These are phyloP conservation scores for Gossypium mustelinum DNA, from an alignment of 345 rosid genomes.

Conservation along the genomic window DNA sequence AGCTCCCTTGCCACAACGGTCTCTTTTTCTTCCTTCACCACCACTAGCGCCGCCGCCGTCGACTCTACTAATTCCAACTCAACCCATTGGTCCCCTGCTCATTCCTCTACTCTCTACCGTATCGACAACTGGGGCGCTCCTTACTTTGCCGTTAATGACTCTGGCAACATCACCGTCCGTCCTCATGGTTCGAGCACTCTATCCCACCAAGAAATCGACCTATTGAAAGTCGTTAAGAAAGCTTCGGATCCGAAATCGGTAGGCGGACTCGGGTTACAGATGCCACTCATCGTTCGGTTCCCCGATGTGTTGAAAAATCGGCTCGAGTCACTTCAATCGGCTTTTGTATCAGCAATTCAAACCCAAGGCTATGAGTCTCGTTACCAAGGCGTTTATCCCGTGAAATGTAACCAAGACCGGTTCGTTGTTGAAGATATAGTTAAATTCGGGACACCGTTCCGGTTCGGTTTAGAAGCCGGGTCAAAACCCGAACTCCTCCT, in stretches of 20 bases:
- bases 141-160: slow-evolving; percentile 65
- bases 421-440: slow-evolving; percentile 86
- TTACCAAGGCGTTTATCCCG: slow-evolving; percentile 92
- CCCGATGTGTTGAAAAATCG: slow-evolving; percentile 84
- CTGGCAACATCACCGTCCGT: slow-evolving; percentile 70
- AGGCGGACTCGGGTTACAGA: slow-evolving; percentile 85
- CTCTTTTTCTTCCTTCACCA: slow-evolving; percentile 24
- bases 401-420: slow-evolving; percentile 93
- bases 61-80: slow-evolving; percentile 1
- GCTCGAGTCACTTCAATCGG: slow-evolving; percentile 68
- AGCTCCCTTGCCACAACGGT: slow-evolving; percentile 37
- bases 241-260: slow-evolving; percentile 65
- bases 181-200: slow-evolving; percentile 59
- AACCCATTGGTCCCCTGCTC: slow-evolving; percentile 65
- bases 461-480: slow-evolving; percentile 92
- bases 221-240: slow-evolving; percentile 68
- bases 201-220: slow-evolving; percentile 84
- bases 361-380: slow-evolving; percentile 57
- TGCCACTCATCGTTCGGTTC: slow-evolving; percentile 67
- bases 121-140: slow-evolving; percentile 88
- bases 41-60: slow-evolving; percentile 2
- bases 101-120: slow-evolving; percentile 61
- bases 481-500: slow-evolving; percentile 93
- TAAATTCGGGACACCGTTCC: slow-evolving; percentile 58
- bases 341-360: slow-evolving; percentile 67